phyloP scores from a whole-genome alignment of 345 rosid genomes.

The Brassica nigra region DNA sequence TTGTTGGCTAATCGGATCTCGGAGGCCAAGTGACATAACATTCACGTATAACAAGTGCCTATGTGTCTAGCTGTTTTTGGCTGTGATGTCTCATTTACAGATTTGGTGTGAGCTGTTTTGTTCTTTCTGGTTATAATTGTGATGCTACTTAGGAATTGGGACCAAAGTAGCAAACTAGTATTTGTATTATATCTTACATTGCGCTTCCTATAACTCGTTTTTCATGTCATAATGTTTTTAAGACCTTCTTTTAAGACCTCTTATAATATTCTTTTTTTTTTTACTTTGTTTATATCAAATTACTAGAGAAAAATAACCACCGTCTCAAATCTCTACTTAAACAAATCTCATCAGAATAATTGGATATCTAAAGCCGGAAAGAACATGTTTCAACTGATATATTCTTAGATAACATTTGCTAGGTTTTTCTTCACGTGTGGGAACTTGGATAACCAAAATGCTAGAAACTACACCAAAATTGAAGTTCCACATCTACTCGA shows the following conservation, averaged over 20 bases:
- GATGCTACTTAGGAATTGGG: neutral
- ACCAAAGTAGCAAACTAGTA: neutral
- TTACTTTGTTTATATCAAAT: neutral
- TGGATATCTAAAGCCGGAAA: neutral
- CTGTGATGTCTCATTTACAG: neutral
- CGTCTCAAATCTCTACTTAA: neutral
- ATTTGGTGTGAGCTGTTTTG: neutral
- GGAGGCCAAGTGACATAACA: neutral
- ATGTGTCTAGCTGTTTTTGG: neutral
- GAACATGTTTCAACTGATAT: too few relatives aligned
- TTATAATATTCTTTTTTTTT: neutral
- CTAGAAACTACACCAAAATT: neutral
- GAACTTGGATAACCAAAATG: neutral
- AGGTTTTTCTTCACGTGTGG: neutral
- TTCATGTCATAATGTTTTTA: neutral
- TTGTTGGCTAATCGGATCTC: neutral
- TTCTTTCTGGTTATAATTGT: neutral
- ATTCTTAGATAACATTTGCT: neutral
- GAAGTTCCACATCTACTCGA: neutral
- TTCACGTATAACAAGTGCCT: neutral
- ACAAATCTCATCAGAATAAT: neutral
- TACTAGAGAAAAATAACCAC: neutral
- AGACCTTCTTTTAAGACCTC: neutral
- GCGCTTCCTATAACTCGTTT: neutral
- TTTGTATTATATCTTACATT: neutral